These are phyloP conservation scores for Globisporangium megalacanthum DNA, from an alignment of 352 stramenopile genomes.

Conservation along the genomic window DNA sequence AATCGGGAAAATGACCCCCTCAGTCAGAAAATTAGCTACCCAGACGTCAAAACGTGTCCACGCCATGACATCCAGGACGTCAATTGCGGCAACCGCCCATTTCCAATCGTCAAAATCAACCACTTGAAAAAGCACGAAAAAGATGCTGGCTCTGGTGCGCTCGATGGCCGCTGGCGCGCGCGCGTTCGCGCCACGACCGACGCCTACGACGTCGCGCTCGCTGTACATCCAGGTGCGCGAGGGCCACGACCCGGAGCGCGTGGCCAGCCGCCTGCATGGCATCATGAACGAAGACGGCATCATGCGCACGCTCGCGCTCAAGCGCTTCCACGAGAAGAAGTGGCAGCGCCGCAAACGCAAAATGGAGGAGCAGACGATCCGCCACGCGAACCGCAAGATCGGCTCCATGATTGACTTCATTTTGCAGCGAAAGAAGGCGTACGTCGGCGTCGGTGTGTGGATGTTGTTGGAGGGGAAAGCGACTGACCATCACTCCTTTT, in stretches of 20 bases:
- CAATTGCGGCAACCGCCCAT: conserved; percentile 2
- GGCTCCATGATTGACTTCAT: conserved; percentile 85
- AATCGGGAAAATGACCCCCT: background rate
- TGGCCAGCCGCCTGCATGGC: conserved; percentile 54
- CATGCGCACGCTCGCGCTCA: conserved; percentile 65
- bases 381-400: conserved; percentile 72
- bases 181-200: conserved; percentile 11
- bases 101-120: conserved; percentile 5
- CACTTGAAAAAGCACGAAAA: conserved; percentile 8
- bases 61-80: background rate
- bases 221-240: conserved; percentile 55
- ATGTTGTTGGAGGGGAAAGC: background rate
- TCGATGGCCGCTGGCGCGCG: conserved; percentile 3
- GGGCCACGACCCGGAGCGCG: conserved; percentile 39
- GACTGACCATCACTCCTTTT: background rate
- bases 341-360: conserved; percentile 81
- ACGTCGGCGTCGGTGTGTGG: conserved; percentile 19
- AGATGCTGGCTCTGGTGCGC: conserved; percentile 28
- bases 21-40: background rate
- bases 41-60: background rate
- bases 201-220: conserved; percentile 16
- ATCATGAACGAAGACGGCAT: conserved; percentile 75
- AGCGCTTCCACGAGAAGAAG: conserved; percentile 81
- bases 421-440: conserved; percentile 76
- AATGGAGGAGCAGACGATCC: conserved; percentile 71